Evolutionary conservation across 2,329 filamentous ascomycete genomes (phyloP).

Genomic region (Didymellaceae sp.): DNA sequence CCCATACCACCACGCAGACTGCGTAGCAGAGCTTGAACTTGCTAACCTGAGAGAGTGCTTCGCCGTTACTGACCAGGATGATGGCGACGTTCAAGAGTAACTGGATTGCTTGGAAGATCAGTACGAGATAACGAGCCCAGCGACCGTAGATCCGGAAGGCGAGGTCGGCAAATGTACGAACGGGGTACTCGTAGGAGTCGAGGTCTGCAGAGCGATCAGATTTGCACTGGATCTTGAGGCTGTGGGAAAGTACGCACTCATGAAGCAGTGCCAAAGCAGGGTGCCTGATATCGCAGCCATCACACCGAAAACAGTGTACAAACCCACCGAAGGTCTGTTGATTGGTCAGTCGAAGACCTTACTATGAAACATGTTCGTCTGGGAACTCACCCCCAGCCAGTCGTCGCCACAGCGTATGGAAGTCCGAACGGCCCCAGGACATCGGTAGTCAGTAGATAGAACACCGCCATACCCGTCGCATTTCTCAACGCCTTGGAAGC

Average conservation of each 20-base stretch:
- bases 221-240: not conserved
- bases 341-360: slow-evolving; percentile 22
- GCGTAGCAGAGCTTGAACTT: slow-evolving; percentile 60
- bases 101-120: slow-evolving; percentile 50
- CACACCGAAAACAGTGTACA: slow-evolving; percentile 48
- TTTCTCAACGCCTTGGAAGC: slow-evolving; percentile 45
- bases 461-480: slow-evolving; percentile 40
- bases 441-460: slow-evolving; percentile 57
- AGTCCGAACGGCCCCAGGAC: slow-evolving; percentile 48
- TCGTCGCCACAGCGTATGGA: slow-evolving; percentile 36
- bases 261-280: slow-evolving; percentile 51
- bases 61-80: slow-evolving; percentile 61
- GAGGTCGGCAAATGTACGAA: slow-evolving; percentile 52
- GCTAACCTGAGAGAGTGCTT: slow-evolving; percentile 58
- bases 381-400: slow-evolving; percentile 8
- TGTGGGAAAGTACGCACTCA: slow-evolving; percentile 13
- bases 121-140: slow-evolving; percentile 47
- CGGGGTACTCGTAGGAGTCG: slow-evolving; percentile 51
- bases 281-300: slow-evolving; percentile 48
- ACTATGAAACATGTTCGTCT: too few species aligned
- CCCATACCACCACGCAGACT: slow-evolving; percentile 60
- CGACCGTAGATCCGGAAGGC: slow-evolving; percentile 50
- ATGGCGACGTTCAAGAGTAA: slow-evolving; percentile 60
- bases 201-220: slow-evolving; percentile 30
- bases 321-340: slow-evolving; percentile 45